Conservation (phyloP, 2,329 filamentous ascomycete genomes). For the Remersonia thermophila region DNA sequence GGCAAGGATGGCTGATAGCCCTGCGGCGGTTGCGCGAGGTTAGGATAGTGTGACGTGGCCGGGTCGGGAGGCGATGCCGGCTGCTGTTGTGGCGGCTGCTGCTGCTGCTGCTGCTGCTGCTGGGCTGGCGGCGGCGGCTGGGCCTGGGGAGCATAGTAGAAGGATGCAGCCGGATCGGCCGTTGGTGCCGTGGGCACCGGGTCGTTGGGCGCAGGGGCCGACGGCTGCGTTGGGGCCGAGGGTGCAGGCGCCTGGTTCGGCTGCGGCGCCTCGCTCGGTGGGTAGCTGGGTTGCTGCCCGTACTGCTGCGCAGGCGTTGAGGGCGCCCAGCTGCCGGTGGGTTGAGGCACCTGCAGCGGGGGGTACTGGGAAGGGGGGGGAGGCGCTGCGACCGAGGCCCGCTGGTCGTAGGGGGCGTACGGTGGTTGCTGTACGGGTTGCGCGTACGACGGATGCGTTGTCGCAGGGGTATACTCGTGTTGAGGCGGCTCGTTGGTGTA, state of each 20-base stretch:
- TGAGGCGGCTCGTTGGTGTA: constrained; percentile 55
- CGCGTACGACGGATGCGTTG: constrained; percentile 41
- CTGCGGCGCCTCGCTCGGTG: constrained; percentile 20
- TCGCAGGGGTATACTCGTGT: constrained; percentile 32
- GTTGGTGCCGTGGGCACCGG: constrained; percentile 23
- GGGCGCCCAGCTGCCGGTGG: constrained; percentile 40
- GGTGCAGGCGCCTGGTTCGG: constrained; percentile 16
- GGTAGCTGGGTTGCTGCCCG: constrained; percentile 21
- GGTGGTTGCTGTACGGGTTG: constrained; percentile 33
- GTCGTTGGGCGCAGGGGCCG: constrained; percentile 25
- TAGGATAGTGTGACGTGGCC: constrained; percentile 39
- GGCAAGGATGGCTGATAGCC: constrained; percentile 33
- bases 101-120: constrained; percentile 20
- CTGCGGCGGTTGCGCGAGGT: constrained; percentile 34
- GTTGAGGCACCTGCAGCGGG: constrained; percentile 31
- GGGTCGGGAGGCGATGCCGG: constrained; percentile 31
- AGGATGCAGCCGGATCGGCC: constrained; percentile 42
- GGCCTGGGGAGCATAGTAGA: constrained; percentile 39
- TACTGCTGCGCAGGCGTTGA: constrained; percentile 28
- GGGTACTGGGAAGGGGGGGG: constrained; percentile 31
- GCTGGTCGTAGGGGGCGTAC: constrained; percentile 31
- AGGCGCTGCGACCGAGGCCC: constrained; percentile 28
- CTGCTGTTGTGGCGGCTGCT: constrained; percentile 22
- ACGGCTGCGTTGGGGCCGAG: constrained; percentile 23
- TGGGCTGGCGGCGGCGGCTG: constrained; percentile 15